phyloP scores from a whole-genome alignment of 768 basidiomycete species.

The Udeniomyces megalosporus region DNA sequence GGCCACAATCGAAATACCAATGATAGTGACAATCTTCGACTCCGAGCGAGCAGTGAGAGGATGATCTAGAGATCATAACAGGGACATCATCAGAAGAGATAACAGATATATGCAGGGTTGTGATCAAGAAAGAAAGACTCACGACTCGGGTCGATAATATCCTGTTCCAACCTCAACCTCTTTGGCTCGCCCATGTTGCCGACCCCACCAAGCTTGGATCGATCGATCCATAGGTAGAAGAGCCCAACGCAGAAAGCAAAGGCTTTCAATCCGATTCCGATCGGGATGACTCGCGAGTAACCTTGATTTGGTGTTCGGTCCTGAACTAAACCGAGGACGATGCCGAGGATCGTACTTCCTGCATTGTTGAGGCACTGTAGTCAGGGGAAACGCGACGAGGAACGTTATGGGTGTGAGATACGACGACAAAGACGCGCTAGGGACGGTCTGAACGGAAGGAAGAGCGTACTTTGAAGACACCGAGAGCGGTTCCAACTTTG shows the following conservation, averaged over 20 bases:
- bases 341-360: neutral
- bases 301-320: neutral
- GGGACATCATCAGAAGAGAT: no score
- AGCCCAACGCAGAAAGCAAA: conserved; percentile 6
- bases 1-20: no score
- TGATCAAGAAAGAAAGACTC: neutral
- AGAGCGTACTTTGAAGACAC: neutral
- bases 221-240: conserved; percentile 2
- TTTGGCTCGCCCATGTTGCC: neutral
- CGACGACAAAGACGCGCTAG: neutral
- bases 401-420: neutral
- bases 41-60: no score
- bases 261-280: conserved; percentile 5
- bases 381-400: neutral
- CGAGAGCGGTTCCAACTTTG: neutral
- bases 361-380: conserved; percentile 13
- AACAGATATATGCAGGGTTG: no score
- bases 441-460: neutral
- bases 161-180: neutral
- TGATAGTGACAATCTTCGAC: no score
- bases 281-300: conserved; percentile 1
- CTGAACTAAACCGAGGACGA: neutral
- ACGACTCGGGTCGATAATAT: neutral
- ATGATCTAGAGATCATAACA: no score
- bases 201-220: neutral